Evolutionary conservation across 2,329 filamentous ascomycete genomes (phyloP).

Genomic region (Cercospora sp.): DNA sequence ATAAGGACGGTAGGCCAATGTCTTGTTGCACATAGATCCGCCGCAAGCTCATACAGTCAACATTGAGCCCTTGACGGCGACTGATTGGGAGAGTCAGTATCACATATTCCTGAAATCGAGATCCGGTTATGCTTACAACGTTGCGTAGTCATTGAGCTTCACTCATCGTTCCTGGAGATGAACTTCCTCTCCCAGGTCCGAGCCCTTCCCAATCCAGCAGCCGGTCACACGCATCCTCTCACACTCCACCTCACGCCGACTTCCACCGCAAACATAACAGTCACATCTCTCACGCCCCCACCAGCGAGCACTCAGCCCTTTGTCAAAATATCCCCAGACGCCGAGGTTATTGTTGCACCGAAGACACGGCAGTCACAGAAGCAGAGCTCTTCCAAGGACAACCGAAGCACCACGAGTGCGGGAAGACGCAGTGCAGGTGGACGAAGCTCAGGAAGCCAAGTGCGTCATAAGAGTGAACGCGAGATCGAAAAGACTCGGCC

Average conservation of each 20-base stretch:
- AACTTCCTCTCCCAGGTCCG: slow-evolving; percentile 92
- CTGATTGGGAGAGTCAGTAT: slow-evolving; percentile 83
- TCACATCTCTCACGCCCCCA: slow-evolving; percentile 78
- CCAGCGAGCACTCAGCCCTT: slow-evolving; percentile 71
- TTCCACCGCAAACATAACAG: slow-evolving; percentile 86
- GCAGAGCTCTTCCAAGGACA: slow-evolving; percentile 65
- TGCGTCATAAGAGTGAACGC: slow-evolving; percentile 57
- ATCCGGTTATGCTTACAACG: slow-evolving; percentile 10
- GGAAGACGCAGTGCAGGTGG: slow-evolving; percentile 71
- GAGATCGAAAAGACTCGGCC: slow-evolving; percentile 67
- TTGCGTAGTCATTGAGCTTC: slow-evolving; percentile 76
- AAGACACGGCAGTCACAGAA: slow-evolving; percentile 71
- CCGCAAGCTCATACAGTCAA: slow-evolving; percentile 91
- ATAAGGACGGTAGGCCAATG: slow-evolving; percentile 53
- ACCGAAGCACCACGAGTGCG: slow-evolving; percentile 74
- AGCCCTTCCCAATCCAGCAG: slow-evolving; percentile 79
- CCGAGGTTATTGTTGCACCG: slow-evolving; percentile 94
- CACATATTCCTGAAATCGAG: slow-evolving; percentile 21
- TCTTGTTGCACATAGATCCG: slow-evolving; percentile 81
- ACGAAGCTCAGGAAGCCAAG: slow-evolving; percentile 72
- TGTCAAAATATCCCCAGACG: slow-evolving; percentile 88
- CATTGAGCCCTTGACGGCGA: slow-evolving; percentile 90
- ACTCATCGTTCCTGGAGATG: slow-evolving; percentile 91
- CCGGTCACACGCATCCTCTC: slow-evolving; percentile 68
- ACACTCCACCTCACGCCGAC: slow-evolving; percentile 93